Conservation (phyloP, 805 yeast genomes). For the Kluyveromyces wickerhamii region DNA sequence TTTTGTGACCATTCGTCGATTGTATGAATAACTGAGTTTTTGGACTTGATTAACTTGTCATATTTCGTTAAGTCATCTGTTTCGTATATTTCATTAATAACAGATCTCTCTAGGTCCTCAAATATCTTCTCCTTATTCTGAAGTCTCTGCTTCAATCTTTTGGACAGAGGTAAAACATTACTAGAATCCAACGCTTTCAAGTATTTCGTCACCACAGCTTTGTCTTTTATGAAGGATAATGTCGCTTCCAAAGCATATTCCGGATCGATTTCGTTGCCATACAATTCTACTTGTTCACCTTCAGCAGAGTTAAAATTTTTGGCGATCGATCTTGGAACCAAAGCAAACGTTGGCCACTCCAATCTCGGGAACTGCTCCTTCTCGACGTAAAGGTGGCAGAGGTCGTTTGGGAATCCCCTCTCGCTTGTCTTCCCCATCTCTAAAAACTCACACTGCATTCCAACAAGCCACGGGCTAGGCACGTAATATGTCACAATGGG, state of each 20-base stretch:
- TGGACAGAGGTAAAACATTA: constrained; percentile 15
- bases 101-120: constrained; percentile 9
- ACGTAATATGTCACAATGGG: constrained; percentile 13
- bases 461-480: constrained; percentile 25
- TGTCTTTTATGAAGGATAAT: constrained; percentile 21
- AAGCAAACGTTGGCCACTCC: constrained; percentile 6
- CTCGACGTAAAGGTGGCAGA: constrained; percentile 26
- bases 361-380: constrained; percentile 5
- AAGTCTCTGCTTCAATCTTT: constrained; percentile 10
- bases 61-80: constrained; percentile 13
- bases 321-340: neutral
- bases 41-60: constrained; percentile 12
- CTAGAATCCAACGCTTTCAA: constrained; percentile 19
- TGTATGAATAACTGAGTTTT: constrained; percentile 12
- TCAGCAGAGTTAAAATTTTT: constrained; percentile 4
- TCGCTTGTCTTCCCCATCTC: constrained; percentile 12
- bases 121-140: constrained; percentile 14
- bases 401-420: constrained; percentile 12
- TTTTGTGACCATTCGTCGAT: constrained; percentile 25
- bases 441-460: constrained; percentile 20
- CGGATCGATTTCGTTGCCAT: constrained; percentile 21
- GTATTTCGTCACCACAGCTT: constrained; percentile 22
- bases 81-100: constrained; percentile 10
- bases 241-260: constrained; percentile 16
- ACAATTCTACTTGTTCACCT: constrained; percentile 16